Percentiles rank a stretch among this genome's conserved stretches.
Conservation (phyloP, 257 asterid species). For the Capsicum pubescens region DNA sequence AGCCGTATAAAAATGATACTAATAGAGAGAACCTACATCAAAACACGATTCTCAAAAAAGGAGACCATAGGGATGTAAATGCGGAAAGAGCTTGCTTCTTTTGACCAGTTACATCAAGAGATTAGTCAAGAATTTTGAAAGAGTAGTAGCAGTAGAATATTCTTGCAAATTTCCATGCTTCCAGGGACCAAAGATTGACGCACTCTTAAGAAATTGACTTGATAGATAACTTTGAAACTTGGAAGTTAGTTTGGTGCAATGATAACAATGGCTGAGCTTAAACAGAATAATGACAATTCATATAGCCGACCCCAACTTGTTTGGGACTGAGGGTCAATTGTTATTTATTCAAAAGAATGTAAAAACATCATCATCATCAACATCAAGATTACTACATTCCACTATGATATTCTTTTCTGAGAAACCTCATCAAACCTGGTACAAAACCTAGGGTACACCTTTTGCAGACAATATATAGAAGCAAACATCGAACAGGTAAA, state of each 20-base stretch:
- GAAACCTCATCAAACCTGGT: background rate
- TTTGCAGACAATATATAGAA: slow-evolving; percentile 1
- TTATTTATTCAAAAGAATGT: background rate
- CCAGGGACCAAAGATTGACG: background rate
- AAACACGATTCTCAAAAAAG: too few species aligned
- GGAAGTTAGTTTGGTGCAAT: background rate
- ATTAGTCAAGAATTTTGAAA: background rate
- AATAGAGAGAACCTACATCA: too few species aligned
- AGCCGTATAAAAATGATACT: too few species aligned
- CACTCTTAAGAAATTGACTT: slow-evolving; percentile 2
- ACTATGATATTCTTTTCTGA: background rate
- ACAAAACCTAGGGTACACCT: background rate
- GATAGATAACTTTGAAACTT: background rate
- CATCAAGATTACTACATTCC: background rate
- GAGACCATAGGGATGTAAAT: background rate
- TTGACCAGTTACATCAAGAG: slow-evolving; percentile 15
- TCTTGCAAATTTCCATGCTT: background rate
- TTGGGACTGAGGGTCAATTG: too few species aligned
- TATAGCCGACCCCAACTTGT: too few species aligned
- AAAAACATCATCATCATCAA: background rate
- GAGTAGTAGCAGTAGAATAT: background rate
- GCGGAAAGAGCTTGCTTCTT: background rate
- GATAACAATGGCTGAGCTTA: too few species aligned
- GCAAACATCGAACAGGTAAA: background rate
- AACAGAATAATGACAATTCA: too few species aligned